Base-by-base conservation (phyloP, 495 filamentous ascomycete genomes). In the Hyaloscypha hepaticicola region DNA sequence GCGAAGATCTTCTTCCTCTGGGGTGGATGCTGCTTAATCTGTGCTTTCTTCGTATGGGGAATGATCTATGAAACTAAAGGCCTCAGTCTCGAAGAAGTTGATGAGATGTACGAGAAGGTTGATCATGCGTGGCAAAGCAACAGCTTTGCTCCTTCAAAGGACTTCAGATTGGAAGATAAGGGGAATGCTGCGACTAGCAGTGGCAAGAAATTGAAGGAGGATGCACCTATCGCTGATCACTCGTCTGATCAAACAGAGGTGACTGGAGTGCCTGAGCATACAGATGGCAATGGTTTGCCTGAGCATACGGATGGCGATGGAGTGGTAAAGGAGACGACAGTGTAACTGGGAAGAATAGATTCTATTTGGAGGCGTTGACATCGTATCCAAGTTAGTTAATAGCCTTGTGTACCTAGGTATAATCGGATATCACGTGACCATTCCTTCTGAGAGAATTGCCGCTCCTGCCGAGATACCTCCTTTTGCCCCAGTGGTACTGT, bases 1-100 rank as follows among this genome's bases (percentile, higher is more conserved):
- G 82, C 83, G 59, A 90, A 88, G 73, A 86, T 92, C 33, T 91
- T 91, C 80, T 91, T 90, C 76, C 82, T 91, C 72, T 93, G 90
- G 89, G 87, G 85, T 66, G 83, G 80, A 5, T 86, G 80, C 72
- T 92, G 89, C 75, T 83, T 88, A 64, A 64, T 91, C 64, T 87
- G 85, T 66, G 82, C 82, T 55, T 68, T 85, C 34, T 92, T 92
- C 70, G 89, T 91, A 5, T 93, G 84, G 72, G 78, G 79, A 45
- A 81, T 88, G 72, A 87, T 94, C 73, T 92, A 91, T 74, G 90
- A 93, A 77, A 94, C 90, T 59, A 92, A 92, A 80, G 89, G 89
- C 19, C 80, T 90, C 8, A 85, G 83, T 3, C 83, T 92, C n/a
- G 90, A 94, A 72, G 82, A 93, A 75, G 85, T 93, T 28, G 38